Evolutionary conservation across 352 stramenopile genomes (phyloP).

Genomic region (Porosira glacialis): DNA sequence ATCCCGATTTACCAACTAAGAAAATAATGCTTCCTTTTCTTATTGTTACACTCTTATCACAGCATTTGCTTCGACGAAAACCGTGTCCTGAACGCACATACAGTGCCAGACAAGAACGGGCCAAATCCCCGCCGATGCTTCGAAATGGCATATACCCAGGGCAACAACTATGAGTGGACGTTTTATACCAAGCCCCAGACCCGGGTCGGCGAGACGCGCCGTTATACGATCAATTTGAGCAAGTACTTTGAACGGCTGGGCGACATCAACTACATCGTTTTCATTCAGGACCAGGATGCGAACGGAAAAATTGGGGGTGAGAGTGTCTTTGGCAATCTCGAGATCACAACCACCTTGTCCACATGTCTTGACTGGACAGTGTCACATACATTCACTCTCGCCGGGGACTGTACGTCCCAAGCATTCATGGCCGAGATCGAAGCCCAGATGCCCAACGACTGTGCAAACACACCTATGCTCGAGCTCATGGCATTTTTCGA

Average conservation of each 20-base stretch:
- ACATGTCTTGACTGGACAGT: background rate
- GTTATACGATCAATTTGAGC: slow-evolving; percentile 14
- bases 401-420: background rate
- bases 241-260: slow-evolving; percentile 14
- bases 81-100: background rate
- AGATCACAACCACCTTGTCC: slow-evolving; percentile 6
- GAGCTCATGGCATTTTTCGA: slow-evolving; percentile 20
- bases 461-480: slow-evolving; percentile 9
- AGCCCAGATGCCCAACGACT: background rate
- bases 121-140: too few species aligned
- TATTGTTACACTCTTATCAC: too few species aligned
- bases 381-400: background rate
- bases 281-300: slow-evolving; percentile 19
- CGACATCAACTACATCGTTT: slow-evolving; percentile 14
- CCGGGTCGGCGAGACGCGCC: background rate
- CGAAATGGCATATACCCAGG: too few species aligned
- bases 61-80: slow-evolving; percentile 36
- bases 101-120: too few species aligned
- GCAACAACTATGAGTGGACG: too few species aligned
- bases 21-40: too few species aligned
- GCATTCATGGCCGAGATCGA: background rate
- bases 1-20: too few species aligned
- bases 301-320: slow-evolving; percentile 18
- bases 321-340: slow-evolving; percentile 12
- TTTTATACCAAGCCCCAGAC: background rate